Evolutionary conservation across 768 basidiomycete genomes (phyloP).

Genomic region (Termitomyces titanicus): DNA sequence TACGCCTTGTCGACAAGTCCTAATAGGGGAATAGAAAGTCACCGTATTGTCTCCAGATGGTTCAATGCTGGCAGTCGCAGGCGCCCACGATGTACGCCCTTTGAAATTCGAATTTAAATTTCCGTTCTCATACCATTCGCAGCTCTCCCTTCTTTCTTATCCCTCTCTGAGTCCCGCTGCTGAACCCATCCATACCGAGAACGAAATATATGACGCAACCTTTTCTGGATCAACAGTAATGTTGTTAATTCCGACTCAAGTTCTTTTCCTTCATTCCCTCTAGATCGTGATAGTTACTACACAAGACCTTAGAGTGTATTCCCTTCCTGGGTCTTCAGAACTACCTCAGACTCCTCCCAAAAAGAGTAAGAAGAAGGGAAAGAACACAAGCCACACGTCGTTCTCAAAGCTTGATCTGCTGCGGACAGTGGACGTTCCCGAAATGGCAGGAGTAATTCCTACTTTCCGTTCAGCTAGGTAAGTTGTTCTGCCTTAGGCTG

Average conservation of each 20-base stretch:
- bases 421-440: slow-evolving; percentile 52
- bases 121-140: slow-evolving; percentile 4
- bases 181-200: slow-evolving; percentile 51
- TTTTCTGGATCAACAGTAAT: slow-evolving; percentile 67
- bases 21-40: slow-evolving; percentile 64
- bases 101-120: slow-evolving; percentile 4
- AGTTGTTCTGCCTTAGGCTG: background rate
- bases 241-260: slow-evolving; percentile 2
- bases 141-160: slow-evolving; percentile 67
- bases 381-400: slow-evolving; percentile 17
- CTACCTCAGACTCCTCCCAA: slow-evolving; percentile 17
- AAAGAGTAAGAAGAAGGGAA: slow-evolving; percentile 44
- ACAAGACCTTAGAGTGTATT: slow-evolving; percentile 59
- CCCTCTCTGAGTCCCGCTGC: slow-evolving; percentile 52
- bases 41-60: slow-evolving; percentile 76
- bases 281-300: slow-evolving; percentile 71
- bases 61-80: slow-evolving; percentile 64
- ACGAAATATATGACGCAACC: slow-evolving; percentile 85
- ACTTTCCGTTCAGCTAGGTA: slow-evolving; percentile 65
- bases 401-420: slow-evolving; percentile 30
- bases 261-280: background rate
- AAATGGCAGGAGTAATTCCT: slow-evolving; percentile 41
- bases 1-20: slow-evolving; percentile 1
- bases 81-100: slow-evolving; percentile 60
- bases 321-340: slow-evolving; percentile 35